Percentiles rank a stretch among this genome's conserved stretches.
phyloP scores from a whole-genome alignment of 176 grass and related monocot species.

The Oryza nivara region DNA sequence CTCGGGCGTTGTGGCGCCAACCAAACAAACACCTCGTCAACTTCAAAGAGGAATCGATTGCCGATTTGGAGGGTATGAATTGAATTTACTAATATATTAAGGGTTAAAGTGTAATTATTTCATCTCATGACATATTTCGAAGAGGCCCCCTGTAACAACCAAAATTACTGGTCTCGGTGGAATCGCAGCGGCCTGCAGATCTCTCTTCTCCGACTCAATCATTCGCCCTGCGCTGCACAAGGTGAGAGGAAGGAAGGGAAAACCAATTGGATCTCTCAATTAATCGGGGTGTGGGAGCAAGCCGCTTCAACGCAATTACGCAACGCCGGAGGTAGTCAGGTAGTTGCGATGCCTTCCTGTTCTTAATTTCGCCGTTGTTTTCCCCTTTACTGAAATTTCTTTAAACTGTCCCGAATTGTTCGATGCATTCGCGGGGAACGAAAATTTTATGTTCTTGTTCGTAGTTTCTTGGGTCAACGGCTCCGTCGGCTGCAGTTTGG shows the following conservation, averaged over 20 bases:
- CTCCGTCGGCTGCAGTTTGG: background rate
- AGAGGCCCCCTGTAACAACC: background rate
- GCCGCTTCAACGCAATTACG: background rate
- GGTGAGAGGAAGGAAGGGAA: background rate
- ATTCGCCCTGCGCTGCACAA: background rate
- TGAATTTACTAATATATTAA: background rate
- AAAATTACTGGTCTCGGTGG: background rate
- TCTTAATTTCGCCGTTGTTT: background rate
- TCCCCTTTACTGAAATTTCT: background rate
- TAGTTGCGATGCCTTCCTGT: background rate
- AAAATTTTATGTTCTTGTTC: background rate
- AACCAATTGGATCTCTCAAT: background rate
- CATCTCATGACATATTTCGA: background rate
- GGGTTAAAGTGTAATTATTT: background rate
- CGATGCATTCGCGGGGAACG: background rate
- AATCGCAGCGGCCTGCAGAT: background rate
- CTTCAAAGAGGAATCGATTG: background rate
- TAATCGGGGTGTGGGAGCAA: background rate
- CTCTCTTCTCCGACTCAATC: background rate
- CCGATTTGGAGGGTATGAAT: background rate
- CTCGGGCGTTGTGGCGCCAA: conserved; percentile 40
- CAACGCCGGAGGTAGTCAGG: background rate
- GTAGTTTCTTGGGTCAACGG: background rate
- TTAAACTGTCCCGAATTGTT: background rate
- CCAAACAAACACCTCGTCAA: background rate